These are phyloP conservation scores for Solanum hybrid DNA, from an alignment of 305 asterid species.

Conservation along the genomic window DNA sequence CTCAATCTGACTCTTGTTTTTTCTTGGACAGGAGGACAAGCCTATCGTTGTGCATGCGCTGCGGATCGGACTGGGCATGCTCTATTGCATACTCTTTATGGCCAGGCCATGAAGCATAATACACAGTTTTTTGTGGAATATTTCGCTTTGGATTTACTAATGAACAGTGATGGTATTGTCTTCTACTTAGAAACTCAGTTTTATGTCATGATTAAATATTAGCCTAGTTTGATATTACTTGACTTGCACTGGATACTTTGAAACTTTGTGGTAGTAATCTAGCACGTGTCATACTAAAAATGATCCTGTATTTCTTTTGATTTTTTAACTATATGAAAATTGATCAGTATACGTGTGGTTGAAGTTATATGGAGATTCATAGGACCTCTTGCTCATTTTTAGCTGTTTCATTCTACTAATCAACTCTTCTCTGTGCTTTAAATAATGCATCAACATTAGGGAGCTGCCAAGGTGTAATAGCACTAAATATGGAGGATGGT, in stretches of 20 bases:
- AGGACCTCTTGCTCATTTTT: neutral
- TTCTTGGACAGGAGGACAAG: constrained; percentile 75
- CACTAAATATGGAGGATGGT: constrained; percentile 96
- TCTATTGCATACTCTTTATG: constrained; percentile 90
- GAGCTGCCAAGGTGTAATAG: constrained; percentile 94
- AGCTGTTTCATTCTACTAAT: neutral
- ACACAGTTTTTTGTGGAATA: constrained; percentile 98
- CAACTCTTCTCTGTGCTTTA: neutral
- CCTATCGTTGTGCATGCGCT: constrained; percentile 99
- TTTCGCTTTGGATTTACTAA: constrained; percentile 85
- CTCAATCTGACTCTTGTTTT: constrained; percentile 3
- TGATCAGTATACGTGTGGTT: neutral
- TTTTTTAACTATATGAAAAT: neutral
- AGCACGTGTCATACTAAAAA: neutral
- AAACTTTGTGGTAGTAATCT: neutral
- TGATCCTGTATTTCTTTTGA: neutral
- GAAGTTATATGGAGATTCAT: neutral
- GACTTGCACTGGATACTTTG: neutral
- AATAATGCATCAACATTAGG: constrained; percentile 28
- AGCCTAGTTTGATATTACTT: neutral
- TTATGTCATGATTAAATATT: neutral
- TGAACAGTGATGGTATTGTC: constrained; percentile 77
- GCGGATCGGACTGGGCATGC: constrained; percentile 99
- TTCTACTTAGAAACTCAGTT: neutral
- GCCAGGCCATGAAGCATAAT: constrained; percentile 99